Evolutionary conservation across 1,284 basidiomycete genomes (phyloP), one percentile per base, ranked within the genome.

Genomic region (Ceratobasidium papillatum): DNA sequence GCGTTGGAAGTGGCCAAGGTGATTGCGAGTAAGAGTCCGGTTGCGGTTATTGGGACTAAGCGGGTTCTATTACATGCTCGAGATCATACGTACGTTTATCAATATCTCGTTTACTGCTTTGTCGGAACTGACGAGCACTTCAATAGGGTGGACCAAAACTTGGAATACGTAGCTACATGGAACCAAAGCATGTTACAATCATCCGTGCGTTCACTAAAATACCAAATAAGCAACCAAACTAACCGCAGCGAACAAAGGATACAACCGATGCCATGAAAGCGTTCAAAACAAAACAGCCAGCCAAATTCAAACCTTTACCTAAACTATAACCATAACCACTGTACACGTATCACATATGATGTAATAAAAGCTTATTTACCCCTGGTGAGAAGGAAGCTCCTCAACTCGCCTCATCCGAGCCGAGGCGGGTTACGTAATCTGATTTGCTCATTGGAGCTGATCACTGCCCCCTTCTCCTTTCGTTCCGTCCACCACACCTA

Each of bases 1-100:
- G 93, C 94, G 0, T 75, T 96, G 38, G 85, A 87, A 43, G 83
- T 92, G 7, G 95, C 93, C 0, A 83, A 84, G 74, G 78, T 85
- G 0, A 93, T 97, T 59, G 92, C 94, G 0, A 76, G 78, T 56
- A 96, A 96, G 83, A 92, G 91, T 45, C 95, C 96, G 0, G 84
- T 98, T 0, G 95, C 95, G 0, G 89, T 94, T 0, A 79, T 87
- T 0, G 89, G 91, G 1, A 93, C 94, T n/a, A 98, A 98, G 84
- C 89, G 89, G 75, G 82, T 96, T 1, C 82, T 92, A 43, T 80
- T 84, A 71, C 93, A 96, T 82, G 85, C 93, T 0, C 82, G 93
- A 76, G 94, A 96, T 82, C 91, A 95, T 79, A 86, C 85, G 90
- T 92, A 69, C 65, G 87, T 83, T 0, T 25, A 32, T 68, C 63